Percentiles rank a stretch among this genome's conserved stretches.
These are phyloP conservation scores for Tricholoma bakamatsutake DNA, from an alignment of 768 basidiomycete species.

Conservation along the genomic window DNA sequence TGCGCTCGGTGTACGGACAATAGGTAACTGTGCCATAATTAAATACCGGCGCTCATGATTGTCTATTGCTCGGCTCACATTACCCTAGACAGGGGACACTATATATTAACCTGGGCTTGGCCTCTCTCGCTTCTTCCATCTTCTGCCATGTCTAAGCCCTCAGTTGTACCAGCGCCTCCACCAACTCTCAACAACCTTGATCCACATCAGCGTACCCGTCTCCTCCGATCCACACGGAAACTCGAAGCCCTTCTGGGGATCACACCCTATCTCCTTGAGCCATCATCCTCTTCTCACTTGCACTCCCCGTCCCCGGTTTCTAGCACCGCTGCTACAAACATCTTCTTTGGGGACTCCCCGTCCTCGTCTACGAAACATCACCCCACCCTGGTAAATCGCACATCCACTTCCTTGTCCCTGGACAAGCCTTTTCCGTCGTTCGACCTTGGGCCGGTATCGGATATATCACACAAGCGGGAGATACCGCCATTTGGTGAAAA, in stretches of 20 bases:
- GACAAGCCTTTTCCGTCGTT: slow-evolving; percentile 4
- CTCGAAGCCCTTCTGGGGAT: slow-evolving; percentile 48
- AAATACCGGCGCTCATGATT: background rate
- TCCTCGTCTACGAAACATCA: slow-evolving; percentile 11
- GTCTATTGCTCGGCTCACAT: background rate
- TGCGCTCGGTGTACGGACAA: background rate
- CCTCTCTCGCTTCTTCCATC: background rate
- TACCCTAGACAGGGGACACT: background rate
- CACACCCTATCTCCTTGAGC: slow-evolving; percentile 31
- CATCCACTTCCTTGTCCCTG: slow-evolving; percentile 4
- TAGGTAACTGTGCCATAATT: background rate
- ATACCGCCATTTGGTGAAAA: background rate
- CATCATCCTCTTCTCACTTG: background rate
- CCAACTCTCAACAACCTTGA: slow-evolving; percentile 46
- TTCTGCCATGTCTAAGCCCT: background rate
- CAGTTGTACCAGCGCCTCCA: slow-evolving; percentile 23
- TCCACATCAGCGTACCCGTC: slow-evolving; percentile 39
- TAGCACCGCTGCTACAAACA: no score
- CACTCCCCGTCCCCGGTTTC: background rate
- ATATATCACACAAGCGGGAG: background rate
- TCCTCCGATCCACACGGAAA: slow-evolving; percentile 56
- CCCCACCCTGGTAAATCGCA: background rate
- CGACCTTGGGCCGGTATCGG: background rate
- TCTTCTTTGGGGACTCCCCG: no score
- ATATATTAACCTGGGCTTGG: background rate